These are phyloP conservation scores for Candida broadrunensis DNA, from an alignment of 805 yeast genomes.

Conservation along the genomic window DNA sequence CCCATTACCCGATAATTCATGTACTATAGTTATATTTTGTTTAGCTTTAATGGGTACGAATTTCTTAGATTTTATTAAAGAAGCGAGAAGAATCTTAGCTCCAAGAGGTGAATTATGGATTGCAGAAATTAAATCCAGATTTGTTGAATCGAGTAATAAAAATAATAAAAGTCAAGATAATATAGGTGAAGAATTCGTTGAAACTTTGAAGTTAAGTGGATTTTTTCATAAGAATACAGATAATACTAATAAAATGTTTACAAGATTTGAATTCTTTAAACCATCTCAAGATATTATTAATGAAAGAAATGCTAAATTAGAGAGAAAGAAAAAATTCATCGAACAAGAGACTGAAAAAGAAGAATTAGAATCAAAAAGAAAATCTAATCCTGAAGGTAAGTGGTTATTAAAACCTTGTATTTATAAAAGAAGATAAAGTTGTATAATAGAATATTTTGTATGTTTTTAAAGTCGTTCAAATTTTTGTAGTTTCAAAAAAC, in stretches of 20 bases:
- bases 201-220: conserved; percentile 73
- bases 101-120: conserved; percentile 97
- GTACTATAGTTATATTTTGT: conserved; percentile 89
- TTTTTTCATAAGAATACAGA: conserved; percentile 88
- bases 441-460: no score
- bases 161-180: conserved; percentile 27
- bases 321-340: conserved; percentile 62
- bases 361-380: conserved; percentile 53
- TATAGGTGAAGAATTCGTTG: conserved; percentile 74
- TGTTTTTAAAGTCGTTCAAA: no score
- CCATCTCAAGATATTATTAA: conserved; percentile 69
- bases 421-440: conserved; percentile 68
- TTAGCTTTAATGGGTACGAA: conserved; percentile 97
- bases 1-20: conserved; percentile 76
- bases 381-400: conserved; percentile 65
- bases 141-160: conserved; percentile 50
- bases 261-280: conserved; percentile 90
- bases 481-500: no score
- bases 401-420: conserved; percentile 96
- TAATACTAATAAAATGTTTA: conserved; percentile 86
- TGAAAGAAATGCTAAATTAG: conserved; percentile 59
- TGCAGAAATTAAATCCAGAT: conserved; percentile 93
- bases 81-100: conserved; percentile 81
- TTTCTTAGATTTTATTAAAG: conserved; percentile 85
- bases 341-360: conserved; percentile 68